A percentile compares a stretch with the other conserved stretches of the same genome.
These are phyloP conservation scores for Lavandula angustifolia DNA, from an alignment of 257 asterid genomes.

Conservation along the genomic window DNA sequence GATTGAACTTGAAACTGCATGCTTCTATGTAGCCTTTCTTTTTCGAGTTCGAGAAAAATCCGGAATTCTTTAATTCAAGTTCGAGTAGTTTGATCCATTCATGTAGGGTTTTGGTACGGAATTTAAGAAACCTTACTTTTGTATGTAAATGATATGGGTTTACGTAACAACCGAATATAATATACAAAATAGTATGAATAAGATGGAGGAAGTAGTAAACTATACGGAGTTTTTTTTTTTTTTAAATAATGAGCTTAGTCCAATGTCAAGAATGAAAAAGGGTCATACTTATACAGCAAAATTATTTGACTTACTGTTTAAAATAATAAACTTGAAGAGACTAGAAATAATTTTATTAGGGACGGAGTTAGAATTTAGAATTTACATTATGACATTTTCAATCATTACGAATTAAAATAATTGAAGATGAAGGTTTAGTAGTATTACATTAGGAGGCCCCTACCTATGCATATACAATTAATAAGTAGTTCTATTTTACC, in stretches of 20 bases:
- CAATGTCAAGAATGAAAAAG: neutral
- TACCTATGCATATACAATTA: neutral
- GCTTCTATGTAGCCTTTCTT: neutral
- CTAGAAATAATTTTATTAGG: neutral
- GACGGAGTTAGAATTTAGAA: neutral
- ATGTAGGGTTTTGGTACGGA: too few species aligned
- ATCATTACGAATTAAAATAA: too few species aligned
- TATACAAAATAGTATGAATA: too few species aligned
- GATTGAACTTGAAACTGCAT: conserved; percentile 48
- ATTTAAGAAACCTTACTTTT: too few species aligned
- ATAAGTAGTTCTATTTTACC: neutral
- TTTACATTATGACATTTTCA: neutral
- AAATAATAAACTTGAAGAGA: neutral
- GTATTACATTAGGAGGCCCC: neutral
- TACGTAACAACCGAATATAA: too few species aligned
- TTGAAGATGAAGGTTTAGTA: neutral
- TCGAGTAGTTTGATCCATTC: too few species aligned
- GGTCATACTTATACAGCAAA: neutral
- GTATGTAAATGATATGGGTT: too few species aligned
- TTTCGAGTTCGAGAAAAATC: neutral
- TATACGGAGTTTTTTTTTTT: too few species aligned
- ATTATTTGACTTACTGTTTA: neutral
- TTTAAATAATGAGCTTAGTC: too few species aligned
- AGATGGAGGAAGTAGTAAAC: too few species aligned
- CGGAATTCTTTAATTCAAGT: neutral